A percentile compares a stretch with the other conserved stretches of the same genome.
Evolutionary conservation across 805 yeast species (phyloP).

Genomic region (Pichia heedii): DNA sequence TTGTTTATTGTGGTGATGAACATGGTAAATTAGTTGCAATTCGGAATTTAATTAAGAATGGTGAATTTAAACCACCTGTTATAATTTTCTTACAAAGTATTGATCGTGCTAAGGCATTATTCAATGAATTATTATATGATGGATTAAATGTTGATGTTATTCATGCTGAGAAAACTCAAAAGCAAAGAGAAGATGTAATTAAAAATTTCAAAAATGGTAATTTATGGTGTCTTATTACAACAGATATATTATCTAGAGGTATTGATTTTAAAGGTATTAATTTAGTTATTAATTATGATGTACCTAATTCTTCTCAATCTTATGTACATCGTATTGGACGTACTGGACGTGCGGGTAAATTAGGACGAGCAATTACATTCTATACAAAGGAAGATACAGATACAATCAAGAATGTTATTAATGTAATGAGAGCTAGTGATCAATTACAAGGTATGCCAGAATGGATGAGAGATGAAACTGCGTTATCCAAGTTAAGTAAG

Average conservation of each 20-base stretch:
- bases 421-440: slow-evolving; percentile 94
- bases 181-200: slow-evolving; percentile 78
- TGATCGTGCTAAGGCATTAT: slow-evolving; percentile 88
- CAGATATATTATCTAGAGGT: slow-evolving; percentile 95
- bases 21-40: slow-evolving; percentile 91
- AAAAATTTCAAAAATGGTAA: slow-evolving; percentile 84
- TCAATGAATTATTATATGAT: slow-evolving; percentile 88
- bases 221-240: slow-evolving; percentile 91
- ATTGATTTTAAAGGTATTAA: slow-evolving; percentile 95
- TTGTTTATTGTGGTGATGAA: slow-evolving; percentile 85
- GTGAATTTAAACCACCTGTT: slow-evolving; percentile 87
- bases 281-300: slow-evolving; percentile 91
- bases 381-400: slow-evolving; percentile 83
- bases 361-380: slow-evolving; percentile 83
- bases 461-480: slow-evolving; percentile 62
- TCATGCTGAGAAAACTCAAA: slow-evolving; percentile 87
- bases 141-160: slow-evolving; percentile 89
- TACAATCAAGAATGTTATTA: slow-evolving; percentile 73
- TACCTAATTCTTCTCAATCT: slow-evolving; percentile 87
- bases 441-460: slow-evolving; percentile 49
- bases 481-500: slow-evolving; percentile 54
- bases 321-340: slow-evolving; percentile 98
- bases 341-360: slow-evolving; percentile 91
- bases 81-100: slow-evolving; percentile 87
- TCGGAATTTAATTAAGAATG: slow-evolving; percentile 75